Conservation (phyloP, 2,329 filamentous ascomycete genomes). For the Phaeosphaeriaceae sp. region DNA sequence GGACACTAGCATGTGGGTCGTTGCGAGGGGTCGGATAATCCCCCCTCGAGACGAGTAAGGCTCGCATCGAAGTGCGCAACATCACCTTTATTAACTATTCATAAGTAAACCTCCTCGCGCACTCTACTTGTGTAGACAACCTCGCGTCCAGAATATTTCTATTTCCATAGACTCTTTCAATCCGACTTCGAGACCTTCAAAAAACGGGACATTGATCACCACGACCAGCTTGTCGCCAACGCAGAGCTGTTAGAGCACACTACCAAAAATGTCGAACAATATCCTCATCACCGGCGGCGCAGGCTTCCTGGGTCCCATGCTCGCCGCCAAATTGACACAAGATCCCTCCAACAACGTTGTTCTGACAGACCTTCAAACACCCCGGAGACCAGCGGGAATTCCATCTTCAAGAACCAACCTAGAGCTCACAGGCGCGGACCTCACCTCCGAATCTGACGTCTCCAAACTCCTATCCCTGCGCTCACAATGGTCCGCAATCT, state of each 20-base stretch:
- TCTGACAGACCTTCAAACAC: slow-evolving; percentile 6
- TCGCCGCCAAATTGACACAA: slow-evolving; percentile 5
- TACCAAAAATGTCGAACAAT: background rate
- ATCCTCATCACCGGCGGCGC: slow-evolving; percentile 7
- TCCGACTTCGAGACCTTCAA: no score
- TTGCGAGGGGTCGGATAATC: background rate
- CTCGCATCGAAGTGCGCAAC: background rate
- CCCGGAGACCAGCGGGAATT: slow-evolving; percentile 3
- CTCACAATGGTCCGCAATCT: slow-evolving; percentile 35
- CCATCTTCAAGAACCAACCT: slow-evolving; percentile 1
- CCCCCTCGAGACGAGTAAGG: background rate
- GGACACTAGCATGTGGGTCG: background rate
- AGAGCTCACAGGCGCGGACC: background rate
- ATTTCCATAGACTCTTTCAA: background rate
- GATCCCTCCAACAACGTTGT: slow-evolving; percentile 3
- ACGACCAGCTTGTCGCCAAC: no score
- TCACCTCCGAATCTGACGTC: slow-evolving; percentile 1
- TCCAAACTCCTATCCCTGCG: slow-evolving; percentile 7
- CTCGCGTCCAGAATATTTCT: background rate
- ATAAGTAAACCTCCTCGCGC: background rate
- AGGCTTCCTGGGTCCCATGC: slow-evolving; percentile 9
- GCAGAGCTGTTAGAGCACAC: background rate
- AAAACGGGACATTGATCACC: background rate
- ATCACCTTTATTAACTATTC: background rate
- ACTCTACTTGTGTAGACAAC: background rate